Evolutionary conservation across 768 basidiomycete genomes (phyloP).

Genomic region (Strobilomyces dryophilus): DNA sequence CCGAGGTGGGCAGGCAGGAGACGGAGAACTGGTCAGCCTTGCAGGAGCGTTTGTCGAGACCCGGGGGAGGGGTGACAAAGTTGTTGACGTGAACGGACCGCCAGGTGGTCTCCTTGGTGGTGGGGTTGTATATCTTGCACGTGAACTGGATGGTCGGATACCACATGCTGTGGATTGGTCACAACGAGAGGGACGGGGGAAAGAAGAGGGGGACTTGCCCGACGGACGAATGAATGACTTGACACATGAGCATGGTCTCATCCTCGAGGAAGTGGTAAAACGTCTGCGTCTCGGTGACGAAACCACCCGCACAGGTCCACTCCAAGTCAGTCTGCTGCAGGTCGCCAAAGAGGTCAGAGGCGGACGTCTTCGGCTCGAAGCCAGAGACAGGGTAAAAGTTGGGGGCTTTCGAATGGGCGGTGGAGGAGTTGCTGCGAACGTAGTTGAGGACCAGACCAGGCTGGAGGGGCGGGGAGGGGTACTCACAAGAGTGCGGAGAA

Average conservation of each 20-base stretch:
- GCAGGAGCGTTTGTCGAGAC: conserved; percentile 80
- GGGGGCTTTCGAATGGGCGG: conserved; percentile 61
- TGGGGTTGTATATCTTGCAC: conserved; percentile 81
- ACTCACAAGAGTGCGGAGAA: conserved; percentile 82
- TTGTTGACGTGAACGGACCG: conserved; percentile 82
- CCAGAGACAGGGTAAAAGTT: conserved; percentile 81
- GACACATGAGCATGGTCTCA: conserved; percentile 74
- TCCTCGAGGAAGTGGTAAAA: conserved; percentile 84
- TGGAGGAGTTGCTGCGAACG: conserved; percentile 45
- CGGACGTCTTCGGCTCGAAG: conserved; percentile 41
- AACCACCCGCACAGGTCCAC: conserved; percentile 81
- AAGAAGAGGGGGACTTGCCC: conserved; percentile 55
- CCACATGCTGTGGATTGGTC: conserved; percentile 60
- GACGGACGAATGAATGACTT: conserved; percentile 83
- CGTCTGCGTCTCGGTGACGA: conserved; percentile 85
- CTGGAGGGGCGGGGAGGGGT: not conserved
- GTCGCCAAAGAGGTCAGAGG: conserved; percentile 66
- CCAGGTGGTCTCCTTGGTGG: conserved; percentile 73
- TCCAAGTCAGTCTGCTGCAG: conserved; percentile 72
- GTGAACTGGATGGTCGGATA: conserved; percentile 94
- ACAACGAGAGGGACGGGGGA: not conserved
- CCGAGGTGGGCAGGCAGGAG: conserved; percentile 53
- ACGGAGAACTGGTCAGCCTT: conserved; percentile 84
- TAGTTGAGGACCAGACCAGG: conserved; percentile 11
- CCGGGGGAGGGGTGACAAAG: conserved; percentile 70